Conservation (phyloP, 192 early-diverging fungal species). For the Paraglomus brasilianum region DNA sequence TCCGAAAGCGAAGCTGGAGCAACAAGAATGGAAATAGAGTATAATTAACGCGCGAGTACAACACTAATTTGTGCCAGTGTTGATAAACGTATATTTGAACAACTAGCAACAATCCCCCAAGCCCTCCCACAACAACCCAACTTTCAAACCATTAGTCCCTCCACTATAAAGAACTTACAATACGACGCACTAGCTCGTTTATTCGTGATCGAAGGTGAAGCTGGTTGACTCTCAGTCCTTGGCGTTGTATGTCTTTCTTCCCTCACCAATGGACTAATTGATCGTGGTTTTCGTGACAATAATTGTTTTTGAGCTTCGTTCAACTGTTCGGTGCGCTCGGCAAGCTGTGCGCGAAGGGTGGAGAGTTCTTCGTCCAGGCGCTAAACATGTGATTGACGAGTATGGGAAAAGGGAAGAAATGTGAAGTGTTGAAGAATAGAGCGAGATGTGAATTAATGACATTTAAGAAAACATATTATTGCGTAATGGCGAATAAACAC, state of each 20-base stretch:
- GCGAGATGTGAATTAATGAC: not conserved
- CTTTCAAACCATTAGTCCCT: too few species aligned
- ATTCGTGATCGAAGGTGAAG: not conserved
- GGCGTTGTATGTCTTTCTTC: not conserved
- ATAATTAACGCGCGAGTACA: not conserved
- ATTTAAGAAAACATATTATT: not conserved
- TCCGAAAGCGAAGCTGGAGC: slow-evolving; percentile 46
- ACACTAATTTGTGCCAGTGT: not conserved
- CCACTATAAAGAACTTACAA: not conserved
- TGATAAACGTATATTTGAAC: too few species aligned
- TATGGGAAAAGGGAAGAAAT: too few species aligned
- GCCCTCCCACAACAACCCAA: too few species aligned
- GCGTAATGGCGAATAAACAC: too few species aligned
- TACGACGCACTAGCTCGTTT: not conserved
- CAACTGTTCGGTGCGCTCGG: not conserved
- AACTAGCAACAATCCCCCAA: too few species aligned
- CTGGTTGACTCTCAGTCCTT: slow-evolving; percentile 9
- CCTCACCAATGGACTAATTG: not conserved
- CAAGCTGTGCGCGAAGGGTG: slow-evolving; percentile 4
- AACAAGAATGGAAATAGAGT: not conserved
- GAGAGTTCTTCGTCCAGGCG: slow-evolving; percentile 19
- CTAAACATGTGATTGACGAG: too few species aligned
- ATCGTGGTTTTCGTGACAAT: not conserved
- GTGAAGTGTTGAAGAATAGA: too few species aligned
- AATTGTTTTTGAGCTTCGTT: slow-evolving; percentile 22